phyloP scores from a whole-genome alignment of 495 filamentous ascomycete species.

The Daldinia childiae region DNA sequence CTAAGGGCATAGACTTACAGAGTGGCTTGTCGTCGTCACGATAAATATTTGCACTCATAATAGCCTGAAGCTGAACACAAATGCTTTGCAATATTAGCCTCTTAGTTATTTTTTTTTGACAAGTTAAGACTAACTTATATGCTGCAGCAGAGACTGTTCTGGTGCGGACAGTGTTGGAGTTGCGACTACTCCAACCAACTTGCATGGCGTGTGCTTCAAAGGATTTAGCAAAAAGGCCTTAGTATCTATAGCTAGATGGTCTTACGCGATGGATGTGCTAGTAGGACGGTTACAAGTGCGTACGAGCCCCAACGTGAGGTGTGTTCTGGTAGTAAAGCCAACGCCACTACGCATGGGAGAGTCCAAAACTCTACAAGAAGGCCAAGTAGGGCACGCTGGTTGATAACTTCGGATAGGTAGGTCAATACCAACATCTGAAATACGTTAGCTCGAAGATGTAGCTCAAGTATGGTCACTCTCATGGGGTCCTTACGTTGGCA shows the following conservation, averaged over 20 bases:
- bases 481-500: not conserved
- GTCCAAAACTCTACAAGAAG: conserved; percentile 3
- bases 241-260: not conserved
- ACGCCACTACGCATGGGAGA: conserved; percentile 2
- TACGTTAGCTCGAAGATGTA: not conserved
- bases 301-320: conserved; percentile 4
- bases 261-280: conserved; percentile 7
- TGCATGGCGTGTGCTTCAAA: not conserved
- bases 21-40: conserved; percentile 6
- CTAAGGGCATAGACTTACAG: not conserved
- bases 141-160: conserved; percentile 9
- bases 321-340: not conserved
- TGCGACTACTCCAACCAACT: conserved; percentile 11
- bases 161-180: conserved; percentile 9
- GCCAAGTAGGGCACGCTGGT: not conserved
- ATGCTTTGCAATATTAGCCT: not conserved
- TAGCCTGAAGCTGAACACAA: conserved; percentile 7
- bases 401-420: conserved; percentile 1
- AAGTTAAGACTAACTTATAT: not conserved
- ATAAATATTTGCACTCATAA: conserved; percentile 5
- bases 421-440: conserved; percentile 5
- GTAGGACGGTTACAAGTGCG: not conserved
- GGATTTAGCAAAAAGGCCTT: not conserved
- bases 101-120: not conserved
- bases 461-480: not conserved